Percentiles rank a stretch among this genome's conserved stretches.
Conservation (phyloP, 495 filamentous ascomycete genomes). For the Penicillium antarcticum region DNA sequence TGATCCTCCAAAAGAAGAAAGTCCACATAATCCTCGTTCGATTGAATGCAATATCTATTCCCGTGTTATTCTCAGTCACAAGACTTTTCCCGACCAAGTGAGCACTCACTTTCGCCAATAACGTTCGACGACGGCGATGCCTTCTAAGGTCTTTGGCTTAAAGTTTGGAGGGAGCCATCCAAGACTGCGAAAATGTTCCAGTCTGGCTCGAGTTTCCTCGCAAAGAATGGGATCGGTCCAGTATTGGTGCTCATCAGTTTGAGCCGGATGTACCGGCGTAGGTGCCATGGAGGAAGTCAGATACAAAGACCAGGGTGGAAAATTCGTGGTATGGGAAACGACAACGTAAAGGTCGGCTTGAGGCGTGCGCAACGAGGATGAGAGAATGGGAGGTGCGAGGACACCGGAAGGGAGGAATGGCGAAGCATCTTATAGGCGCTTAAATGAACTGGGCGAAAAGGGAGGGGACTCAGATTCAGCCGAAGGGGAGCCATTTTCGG, state of each 20-base stretch:
- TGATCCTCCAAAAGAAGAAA: slow-evolving; percentile 23
- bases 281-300: slow-evolving; percentile 9
- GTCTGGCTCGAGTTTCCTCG: slow-evolving; percentile 27
- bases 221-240: slow-evolving; percentile 33
- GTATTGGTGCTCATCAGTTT: slow-evolving; percentile 23
- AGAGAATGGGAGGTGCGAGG: slow-evolving; percentile 1
- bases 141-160: slow-evolving; percentile 25
- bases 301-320: not conserved
- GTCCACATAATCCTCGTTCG: slow-evolving; percentile 23
- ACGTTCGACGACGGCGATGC: slow-evolving; percentile 21
- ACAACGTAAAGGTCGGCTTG: not conserved
- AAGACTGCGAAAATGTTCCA: slow-evolving; percentile 24
- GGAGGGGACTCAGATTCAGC: not conserved
- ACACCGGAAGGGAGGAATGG: slow-evolving; percentile 8
- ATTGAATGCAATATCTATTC: slow-evolving; percentile 31
- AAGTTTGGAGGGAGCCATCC: slow-evolving; percentile 32
- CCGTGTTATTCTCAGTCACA: slow-evolving; percentile 7
- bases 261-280: slow-evolving; percentile 11
- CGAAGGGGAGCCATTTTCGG: slow-evolving; percentile 14
- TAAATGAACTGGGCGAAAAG: slow-evolving; percentile 3
- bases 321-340: not conserved
- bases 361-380: not conserved
- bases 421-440: slow-evolving; percentile 20
- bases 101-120: slow-evolving; percentile 27
- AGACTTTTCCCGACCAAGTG: not conserved